These are phyloP conservation scores for Plasmodium vinckei DNA, from an alignment of 169 alveolate genomes.

Conservation along the genomic window DNA sequence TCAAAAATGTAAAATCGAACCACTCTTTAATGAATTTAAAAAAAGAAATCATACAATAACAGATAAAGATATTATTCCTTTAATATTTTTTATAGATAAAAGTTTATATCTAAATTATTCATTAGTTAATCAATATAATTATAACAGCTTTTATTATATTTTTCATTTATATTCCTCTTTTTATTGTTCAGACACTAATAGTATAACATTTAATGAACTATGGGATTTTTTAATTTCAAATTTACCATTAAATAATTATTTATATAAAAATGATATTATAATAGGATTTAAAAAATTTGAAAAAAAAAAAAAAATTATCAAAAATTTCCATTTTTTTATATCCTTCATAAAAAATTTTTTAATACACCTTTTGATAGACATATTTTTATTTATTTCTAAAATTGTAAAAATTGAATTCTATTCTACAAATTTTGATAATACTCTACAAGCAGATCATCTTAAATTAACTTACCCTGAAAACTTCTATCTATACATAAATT, in stretches of 20 bases:
- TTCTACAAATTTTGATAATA: background rate
- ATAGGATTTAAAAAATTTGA: constrained; percentile 47
- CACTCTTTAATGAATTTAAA: constrained; percentile 50
- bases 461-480: background rate
- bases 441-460: background rate
- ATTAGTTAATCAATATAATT: constrained; percentile 52
- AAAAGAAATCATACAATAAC: constrained; percentile 61
- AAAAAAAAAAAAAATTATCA: constrained; percentile 18
- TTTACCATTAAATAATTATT: constrained; percentile 54
- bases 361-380: constrained; percentile 33
- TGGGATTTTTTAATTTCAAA: constrained; percentile 61
- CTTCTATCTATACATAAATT: constrained; percentile 13
- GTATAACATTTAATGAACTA: constrained; percentile 61
- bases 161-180: constrained; percentile 54
- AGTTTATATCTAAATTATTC: constrained; percentile 61
- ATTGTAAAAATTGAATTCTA: constrained; percentile 7
- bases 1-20: constrained; percentile 35
- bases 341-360: constrained; percentile 44
- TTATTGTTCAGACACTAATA: constrained; percentile 69
- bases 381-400: constrained; percentile 36
- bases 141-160: constrained; percentile 30
- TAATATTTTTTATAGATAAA: constrained; percentile 64
- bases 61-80: constrained; percentile 58
- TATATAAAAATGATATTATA: constrained; percentile 55
- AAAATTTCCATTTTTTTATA: constrained; percentile 43